Base-by-base conservation (phyloP, 192 early-diverging fungal genomes). In the Kickxella alabastrina region DNA sequence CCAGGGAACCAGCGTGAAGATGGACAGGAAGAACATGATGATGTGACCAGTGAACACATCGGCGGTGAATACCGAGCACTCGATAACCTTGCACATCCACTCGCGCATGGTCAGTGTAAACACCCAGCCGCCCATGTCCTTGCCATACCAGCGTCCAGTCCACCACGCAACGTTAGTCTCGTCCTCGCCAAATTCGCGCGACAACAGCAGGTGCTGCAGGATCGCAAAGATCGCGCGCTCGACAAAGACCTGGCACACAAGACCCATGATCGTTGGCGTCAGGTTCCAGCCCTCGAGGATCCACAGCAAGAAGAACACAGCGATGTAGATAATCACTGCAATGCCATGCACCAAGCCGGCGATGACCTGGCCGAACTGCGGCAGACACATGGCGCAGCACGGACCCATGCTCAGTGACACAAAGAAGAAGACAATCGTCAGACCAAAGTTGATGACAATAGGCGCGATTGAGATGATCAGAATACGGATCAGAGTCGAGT, bases 121-220 rank as follows among this genome's bases (percentile, higher is more conserved):
- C 22, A 81, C 82, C 75, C 65, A 49, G 68, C 77, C 54, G 46
- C 87, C 85, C 65, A 89, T 74, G 35, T 83, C 85, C 54, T 82
- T 82, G 26, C 85, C 84, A 31, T 86, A 81, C 87, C 89, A 92
- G 48, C 82, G 80, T 15, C 89, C 89, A 6, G 87, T 88, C 89
- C 89, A 92, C 89, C 89, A 92, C 17, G 86, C 89, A 37, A 84
- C 77, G 57, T 92, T 92, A 15, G 85, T 78, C 69, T 85, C 85
- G 62, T 89, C 87, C 62, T 87, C 83, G 52, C 87, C 86, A 78
- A 89, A 85, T 73, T 92, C 89, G 35, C 89, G 81, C 42, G 89
- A 82, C 48, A 92, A 65, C 57, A 86, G 83, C 31, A 87, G 47
- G 19, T 80, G 73, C 50, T 83, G 80, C 46, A 89, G 46, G n/a